phyloP scores from a whole-genome alignment of 2,329 filamentous ascomycete species.

The Periconia digitata region DNA sequence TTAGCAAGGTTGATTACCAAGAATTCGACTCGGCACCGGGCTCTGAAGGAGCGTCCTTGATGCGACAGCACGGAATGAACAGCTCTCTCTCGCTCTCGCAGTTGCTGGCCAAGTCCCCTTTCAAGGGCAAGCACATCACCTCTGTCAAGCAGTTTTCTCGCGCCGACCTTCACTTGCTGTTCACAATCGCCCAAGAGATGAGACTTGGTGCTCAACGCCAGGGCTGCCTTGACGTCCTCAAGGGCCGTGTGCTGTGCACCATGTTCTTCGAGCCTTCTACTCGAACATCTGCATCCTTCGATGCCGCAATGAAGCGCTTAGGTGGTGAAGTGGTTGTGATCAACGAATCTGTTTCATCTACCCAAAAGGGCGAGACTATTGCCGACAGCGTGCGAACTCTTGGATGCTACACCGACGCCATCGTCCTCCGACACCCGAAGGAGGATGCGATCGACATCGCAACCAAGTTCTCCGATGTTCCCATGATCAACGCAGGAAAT shows the following conservation, averaged over 20 bases:
- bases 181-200: slow-evolving; percentile 98
- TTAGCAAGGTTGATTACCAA: slow-evolving; percentile 85
- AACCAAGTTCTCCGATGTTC: slow-evolving; percentile 83
- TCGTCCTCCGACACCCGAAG: slow-evolving; percentile 92
- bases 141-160: slow-evolving; percentile 90
- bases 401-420: slow-evolving; percentile 89
- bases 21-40: slow-evolving; percentile 62
- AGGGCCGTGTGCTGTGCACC: slow-evolving; percentile 82
- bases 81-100: slow-evolving; percentile 63
- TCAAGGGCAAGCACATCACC: slow-evolving; percentile 87
- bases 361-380: slow-evolving; percentile 90
- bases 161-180: slow-evolving; percentile 85
- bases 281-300: slow-evolving; percentile 91
- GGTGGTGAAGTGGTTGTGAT: slow-evolving; percentile 84
- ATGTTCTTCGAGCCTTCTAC: slow-evolving; percentile 99
- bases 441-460: slow-evolving; percentile 79
- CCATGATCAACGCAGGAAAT: slow-evolving; percentile 96
- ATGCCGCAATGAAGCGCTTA: slow-evolving; percentile 97
- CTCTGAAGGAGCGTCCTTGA: slow-evolving; percentile 27
- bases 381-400: slow-evolving; percentile 93
- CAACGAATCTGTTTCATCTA: slow-evolving; percentile 80
- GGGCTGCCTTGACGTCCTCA: slow-evolving; percentile 83
- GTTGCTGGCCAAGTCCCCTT: slow-evolving; percentile 76
- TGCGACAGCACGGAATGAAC: slow-evolving; percentile 55
- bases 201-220: slow-evolving; percentile 90